Base-by-base conservation (phyloP, 1,139 yeast genomes). In the Sugiyamaella grinbergsii region DNA sequence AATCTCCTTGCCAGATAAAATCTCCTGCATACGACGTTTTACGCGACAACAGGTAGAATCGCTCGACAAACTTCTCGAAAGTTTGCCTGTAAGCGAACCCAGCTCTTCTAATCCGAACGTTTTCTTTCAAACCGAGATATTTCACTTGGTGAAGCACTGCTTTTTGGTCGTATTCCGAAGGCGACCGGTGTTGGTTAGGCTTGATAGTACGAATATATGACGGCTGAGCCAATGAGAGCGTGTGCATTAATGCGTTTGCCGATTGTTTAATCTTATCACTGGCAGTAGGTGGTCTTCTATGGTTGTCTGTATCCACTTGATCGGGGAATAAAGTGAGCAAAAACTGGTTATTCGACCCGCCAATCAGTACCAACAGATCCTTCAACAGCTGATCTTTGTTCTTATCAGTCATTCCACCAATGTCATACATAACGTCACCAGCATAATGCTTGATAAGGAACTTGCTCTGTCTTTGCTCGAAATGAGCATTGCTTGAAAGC, bases 11-110 rank as follows among this genome's bases (percentile, higher is more conserved):
- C 97, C 97, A 94, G 47, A 88, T 91, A 65, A 87, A 94, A 61
- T 94, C 98, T 68, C 99, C 98, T 2, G 98, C 99, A 71, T 94
- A 94, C 3, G 97, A 94, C 31, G 98, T 91, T 59, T 83, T 80
- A 2, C 91, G 81, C 0, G 98, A 90, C 49, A 94, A 75, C 51
- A 94, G 72, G 68, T 89, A 93, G 68, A 94, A 94, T 63, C 98
- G 77, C 71, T 94, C 97, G n/a, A 90, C 97, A 67, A 94, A 94
- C 68, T 91, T 90, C 53, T 93, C 98, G 71, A 91, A 94, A 0
- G 97, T 88, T 57, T 95, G 96, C 71, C 99, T 84, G 65, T 91
- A 93, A 1, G 99, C 98, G 71, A 94, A 94, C 47, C 99, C 99
- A 0, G 99, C 98, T 74, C 98, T 85, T 74, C 98, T 82, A 60